Evolutionary conservation across 1,284 basidiomycete species (phyloP).

Genomic region (Cutaneotrichosporon cutaneum): DNA sequence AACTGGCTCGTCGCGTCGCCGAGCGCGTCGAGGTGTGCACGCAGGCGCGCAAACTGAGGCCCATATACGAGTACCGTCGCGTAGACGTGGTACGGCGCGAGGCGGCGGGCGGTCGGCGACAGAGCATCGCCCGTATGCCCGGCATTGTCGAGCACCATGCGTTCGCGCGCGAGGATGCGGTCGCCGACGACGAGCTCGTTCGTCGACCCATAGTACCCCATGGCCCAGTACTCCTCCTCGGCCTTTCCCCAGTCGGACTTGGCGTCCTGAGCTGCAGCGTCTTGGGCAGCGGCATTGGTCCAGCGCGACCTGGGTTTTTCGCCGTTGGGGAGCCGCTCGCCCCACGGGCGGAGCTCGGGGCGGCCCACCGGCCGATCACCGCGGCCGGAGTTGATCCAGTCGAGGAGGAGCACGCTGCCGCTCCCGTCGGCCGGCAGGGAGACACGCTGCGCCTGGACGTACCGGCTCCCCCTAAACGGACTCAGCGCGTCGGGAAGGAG

Average conservation of each 20-base stretch:
- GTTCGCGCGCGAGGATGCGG: constrained; percentile 21
- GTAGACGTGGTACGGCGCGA: constrained; percentile 52
- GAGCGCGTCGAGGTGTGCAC: constrained; percentile 30
- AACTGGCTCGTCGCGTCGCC: constrained; percentile 38
- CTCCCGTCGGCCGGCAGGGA: constrained; percentile 53
- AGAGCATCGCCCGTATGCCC: neutral
- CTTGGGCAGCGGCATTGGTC: neutral
- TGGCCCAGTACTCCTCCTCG: constrained; percentile 81
- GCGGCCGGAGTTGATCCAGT: constrained; percentile 87
- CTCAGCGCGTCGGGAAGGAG: constrained; percentile 88
- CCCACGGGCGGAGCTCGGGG: constrained; percentile 4
- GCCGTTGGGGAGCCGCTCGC: neutral
- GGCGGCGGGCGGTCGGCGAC: constrained; percentile 25
- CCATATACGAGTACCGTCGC: constrained; percentile 49
- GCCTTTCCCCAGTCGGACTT: constrained; percentile 5
- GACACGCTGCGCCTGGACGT: constrained; percentile 75
- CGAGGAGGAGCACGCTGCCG: constrained; percentile 67
- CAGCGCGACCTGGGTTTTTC: neutral
- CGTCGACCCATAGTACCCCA: constrained; percentile 75
- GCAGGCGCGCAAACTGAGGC: constrained; percentile 34
- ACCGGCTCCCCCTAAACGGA: constrained; percentile 80
- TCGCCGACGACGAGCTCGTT: constrained; percentile 74
- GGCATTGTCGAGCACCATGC: constrained; percentile 22
- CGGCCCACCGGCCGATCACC: constrained; percentile 23
- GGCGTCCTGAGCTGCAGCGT: neutral